These are phyloP conservation scores for Globisporangium polare DNA, from an alignment of 352 stramenopile species.

Conservation along the genomic window DNA sequence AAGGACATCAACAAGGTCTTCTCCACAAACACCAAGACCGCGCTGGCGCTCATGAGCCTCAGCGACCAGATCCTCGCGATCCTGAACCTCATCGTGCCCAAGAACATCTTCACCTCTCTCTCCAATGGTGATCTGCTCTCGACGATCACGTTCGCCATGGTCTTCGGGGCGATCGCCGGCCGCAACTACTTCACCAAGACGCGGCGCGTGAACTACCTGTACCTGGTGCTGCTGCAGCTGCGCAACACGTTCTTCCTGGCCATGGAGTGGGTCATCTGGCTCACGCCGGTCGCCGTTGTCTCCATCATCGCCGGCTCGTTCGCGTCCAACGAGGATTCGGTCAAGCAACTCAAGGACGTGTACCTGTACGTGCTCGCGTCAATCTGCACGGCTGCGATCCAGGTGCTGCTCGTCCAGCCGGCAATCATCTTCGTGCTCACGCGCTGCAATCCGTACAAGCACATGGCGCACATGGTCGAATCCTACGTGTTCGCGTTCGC, in stretches of 20 bases:
- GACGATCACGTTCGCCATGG: constrained; percentile 69
- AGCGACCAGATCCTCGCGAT: constrained; percentile 63
- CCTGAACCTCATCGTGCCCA: constrained; percentile 48
- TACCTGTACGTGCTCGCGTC: constrained; percentile 53
- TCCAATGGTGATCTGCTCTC: constrained; percentile 48
- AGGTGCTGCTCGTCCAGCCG: constrained; percentile 58
- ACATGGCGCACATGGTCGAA: constrained; percentile 62
- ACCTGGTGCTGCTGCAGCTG: constrained; percentile 57
- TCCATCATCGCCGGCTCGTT: constrained; percentile 65
- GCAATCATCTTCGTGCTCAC: constrained; percentile 62
- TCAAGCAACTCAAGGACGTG: constrained; percentile 35
- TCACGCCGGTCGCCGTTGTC: constrained; percentile 59
- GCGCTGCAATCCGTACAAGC: constrained; percentile 59
- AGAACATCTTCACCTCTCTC: constrained; percentile 60
- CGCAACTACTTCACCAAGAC: constrained; percentile 60
- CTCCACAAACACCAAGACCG: constrained; percentile 30
- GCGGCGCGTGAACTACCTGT: constrained; percentile 58
- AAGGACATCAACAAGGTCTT: constrained; percentile 49
- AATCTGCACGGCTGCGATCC: constrained; percentile 27
- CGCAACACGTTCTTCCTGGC: constrained; percentile 71
- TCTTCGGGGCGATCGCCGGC: constrained; percentile 53
- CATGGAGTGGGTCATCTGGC: constrained; percentile 65
- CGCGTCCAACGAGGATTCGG: constrained; percentile 39
- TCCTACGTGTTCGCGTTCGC: constrained; percentile 70
- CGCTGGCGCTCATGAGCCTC: constrained; percentile 47